Conservation (phyloP, 495 filamentous ascomycete genomes). For the Venustampulla echinocandica region DNA sequence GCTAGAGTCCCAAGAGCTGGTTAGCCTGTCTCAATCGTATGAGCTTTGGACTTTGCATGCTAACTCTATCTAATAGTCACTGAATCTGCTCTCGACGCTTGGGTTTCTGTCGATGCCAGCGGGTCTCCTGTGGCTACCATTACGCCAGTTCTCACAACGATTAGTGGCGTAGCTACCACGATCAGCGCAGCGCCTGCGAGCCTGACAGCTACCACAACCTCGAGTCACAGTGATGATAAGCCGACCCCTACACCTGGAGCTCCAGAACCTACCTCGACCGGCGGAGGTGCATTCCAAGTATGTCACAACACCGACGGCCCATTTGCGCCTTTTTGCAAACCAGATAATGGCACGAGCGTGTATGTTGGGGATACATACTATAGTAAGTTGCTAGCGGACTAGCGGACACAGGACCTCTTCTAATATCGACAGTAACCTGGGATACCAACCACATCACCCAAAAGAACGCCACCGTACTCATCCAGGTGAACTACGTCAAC, state of each 20-base stretch:
- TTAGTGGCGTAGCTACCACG: slow-evolving; percentile 11
- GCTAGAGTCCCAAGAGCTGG: slow-evolving; percentile 1
- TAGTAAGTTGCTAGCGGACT: slow-evolving; percentile 4
- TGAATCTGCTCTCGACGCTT: slow-evolving; percentile 9
- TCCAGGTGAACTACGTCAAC: slow-evolving; percentile 16
- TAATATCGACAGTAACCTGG: slow-evolving; percentile 16
- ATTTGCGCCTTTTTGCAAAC: slow-evolving; percentile 17
- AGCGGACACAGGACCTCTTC: neutral
- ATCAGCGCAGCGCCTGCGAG: slow-evolving; percentile 10
- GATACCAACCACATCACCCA: slow-evolving; percentile 8
- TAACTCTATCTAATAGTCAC: slow-evolving; percentile 4
- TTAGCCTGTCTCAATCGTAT: neutral
- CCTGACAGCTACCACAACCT: slow-evolving; percentile 9
- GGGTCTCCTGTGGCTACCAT: slow-evolving; percentile 11
- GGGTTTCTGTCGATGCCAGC: slow-evolving; percentile 16
- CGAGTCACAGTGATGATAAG: neutral
- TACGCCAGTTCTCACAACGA: slow-evolving; percentile 12
- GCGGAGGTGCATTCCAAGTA: slow-evolving; percentile 11
- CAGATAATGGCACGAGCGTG: slow-evolving; percentile 10
- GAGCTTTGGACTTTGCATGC: neutral
- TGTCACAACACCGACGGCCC: slow-evolving; percentile 13
- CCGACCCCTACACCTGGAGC: neutral
- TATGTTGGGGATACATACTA: slow-evolving; percentile 17
- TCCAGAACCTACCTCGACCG: slow-evolving; percentile 9
- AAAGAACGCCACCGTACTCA: slow-evolving; percentile 8